These are phyloP conservation scores for Scytalidium sp. DNA, from an alignment of 2,329 filamentous ascomycete species.

Conservation along the genomic window DNA sequence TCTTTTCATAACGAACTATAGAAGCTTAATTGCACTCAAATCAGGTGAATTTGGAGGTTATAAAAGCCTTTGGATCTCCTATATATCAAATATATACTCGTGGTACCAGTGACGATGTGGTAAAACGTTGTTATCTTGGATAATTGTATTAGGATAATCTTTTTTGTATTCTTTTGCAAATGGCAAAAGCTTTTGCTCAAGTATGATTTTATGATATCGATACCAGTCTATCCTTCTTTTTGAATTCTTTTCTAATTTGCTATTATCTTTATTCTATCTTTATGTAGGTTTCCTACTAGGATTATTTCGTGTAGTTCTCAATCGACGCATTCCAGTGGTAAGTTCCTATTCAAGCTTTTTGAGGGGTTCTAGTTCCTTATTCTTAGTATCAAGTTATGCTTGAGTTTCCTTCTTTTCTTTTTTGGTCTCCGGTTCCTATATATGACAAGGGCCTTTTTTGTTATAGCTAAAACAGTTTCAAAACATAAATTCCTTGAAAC, in stretches of 20 bases:
- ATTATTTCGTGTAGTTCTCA: constrained; percentile 9
- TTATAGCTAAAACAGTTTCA: constrained; percentile 23
- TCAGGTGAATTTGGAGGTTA: constrained; percentile 20
- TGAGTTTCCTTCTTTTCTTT: constrained; percentile 14
- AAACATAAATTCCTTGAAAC: constrained; percentile 25
- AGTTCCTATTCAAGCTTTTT: constrained; percentile 16
- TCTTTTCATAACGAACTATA: constrained; percentile 19
- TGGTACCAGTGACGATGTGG: constrained; percentile 6
- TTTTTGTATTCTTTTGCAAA: constrained; percentile 14
- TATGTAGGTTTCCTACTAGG: constrained; percentile 10
- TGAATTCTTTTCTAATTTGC: constrained; percentile 10
- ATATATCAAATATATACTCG: not conserved
- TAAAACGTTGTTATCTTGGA: constrained; percentile 3
- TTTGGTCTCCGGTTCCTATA: constrained; percentile 15
- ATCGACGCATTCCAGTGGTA: constrained; percentile 10
- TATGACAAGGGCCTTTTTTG: constrained; percentile 23
- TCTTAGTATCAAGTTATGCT: constrained; percentile 14
- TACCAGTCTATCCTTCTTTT: constrained; percentile 19
- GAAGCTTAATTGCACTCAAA: constrained; percentile 19
- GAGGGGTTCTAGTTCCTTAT: constrained; percentile 12
- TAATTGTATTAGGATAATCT: constrained; percentile 13
- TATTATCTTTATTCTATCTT: constrained; percentile 12
- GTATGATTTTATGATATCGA: constrained; percentile 15
- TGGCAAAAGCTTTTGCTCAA: constrained; percentile 16
- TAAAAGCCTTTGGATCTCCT: not conserved